Conservation (phyloP, 129 eudicot species). For the Lonicera japonica region DNA sequence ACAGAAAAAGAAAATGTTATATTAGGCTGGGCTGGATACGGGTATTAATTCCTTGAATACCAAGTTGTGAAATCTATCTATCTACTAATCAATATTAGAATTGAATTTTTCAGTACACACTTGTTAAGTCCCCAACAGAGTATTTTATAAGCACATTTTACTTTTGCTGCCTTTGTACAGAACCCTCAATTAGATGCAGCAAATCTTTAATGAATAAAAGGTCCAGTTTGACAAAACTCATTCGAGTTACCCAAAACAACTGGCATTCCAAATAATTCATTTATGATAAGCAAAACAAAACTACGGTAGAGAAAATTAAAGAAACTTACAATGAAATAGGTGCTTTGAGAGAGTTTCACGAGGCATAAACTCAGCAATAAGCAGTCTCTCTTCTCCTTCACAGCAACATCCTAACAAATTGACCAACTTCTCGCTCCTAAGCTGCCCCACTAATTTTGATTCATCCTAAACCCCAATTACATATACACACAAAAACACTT, state of each 20-base stretch:
- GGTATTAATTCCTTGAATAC: background rate
- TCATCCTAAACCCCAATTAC: constrained; percentile 55
- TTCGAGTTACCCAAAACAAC: background rate
- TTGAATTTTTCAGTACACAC: background rate
- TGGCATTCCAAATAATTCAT: background rate
- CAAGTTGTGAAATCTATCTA: background rate
- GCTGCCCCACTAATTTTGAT: constrained; percentile 72
- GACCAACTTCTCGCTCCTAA: constrained; percentile 65
- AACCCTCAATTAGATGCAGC: background rate
- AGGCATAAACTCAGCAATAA: constrained; percentile 89
- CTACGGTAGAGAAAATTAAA: background rate
- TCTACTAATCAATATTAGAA: background rate
- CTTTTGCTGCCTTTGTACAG: too few species aligned
- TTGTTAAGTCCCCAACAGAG: background rate
- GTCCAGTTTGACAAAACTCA: background rate
- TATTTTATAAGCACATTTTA: too few species aligned
- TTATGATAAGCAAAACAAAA: too few species aligned
- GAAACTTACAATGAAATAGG: constrained; percentile 65
- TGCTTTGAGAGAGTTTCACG: constrained; percentile 78
- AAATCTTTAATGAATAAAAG: background rate
- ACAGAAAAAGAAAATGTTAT: background rate
- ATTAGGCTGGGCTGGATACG: too few species aligned
- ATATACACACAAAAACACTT: background rate
- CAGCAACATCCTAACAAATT: constrained; percentile 78
- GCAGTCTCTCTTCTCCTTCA: constrained; percentile 85